These are phyloP conservation scores for Amauroascus verrucosus DNA, from an alignment of 2,329 filamentous ascomycete genomes.

Conservation along the genomic window DNA sequence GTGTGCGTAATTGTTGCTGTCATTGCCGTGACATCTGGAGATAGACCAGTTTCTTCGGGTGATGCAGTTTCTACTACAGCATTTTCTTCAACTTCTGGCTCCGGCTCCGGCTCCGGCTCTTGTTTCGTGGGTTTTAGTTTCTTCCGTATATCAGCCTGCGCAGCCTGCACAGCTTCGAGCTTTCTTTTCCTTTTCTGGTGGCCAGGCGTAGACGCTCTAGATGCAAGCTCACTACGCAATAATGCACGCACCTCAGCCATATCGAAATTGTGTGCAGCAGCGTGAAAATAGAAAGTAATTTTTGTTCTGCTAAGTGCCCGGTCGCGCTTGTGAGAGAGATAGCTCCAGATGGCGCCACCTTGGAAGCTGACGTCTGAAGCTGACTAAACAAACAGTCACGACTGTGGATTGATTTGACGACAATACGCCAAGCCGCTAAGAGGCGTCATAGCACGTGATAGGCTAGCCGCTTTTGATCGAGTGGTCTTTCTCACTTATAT, in stretches of 20 bases:
- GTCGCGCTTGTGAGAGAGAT: too few relatives aligned
- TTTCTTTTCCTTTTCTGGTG: conserved; percentile 46
- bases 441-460: background rate
- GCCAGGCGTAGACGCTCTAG: conserved; percentile 48
- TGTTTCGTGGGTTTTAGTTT: conserved; percentile 28
- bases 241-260: conserved; percentile 77
- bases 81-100: conserved; percentile 15
- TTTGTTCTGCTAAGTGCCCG: background rate
- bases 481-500: background rate
- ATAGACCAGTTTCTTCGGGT: conserved; percentile 20
- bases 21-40: conserved; percentile 13
- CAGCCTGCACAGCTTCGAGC: conserved; percentile 34
- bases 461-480: background rate
- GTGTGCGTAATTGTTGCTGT: background rate
- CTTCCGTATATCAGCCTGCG: conserved; percentile 35
- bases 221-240: conserved; percentile 64
- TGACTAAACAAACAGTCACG: background rate
- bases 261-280: background rate
- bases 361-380: background rate
- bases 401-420: conserved; percentile 1
- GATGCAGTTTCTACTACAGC: background rate
- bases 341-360: background rate
- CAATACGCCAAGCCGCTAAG: conserved; percentile 5
- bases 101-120: conserved; percentile 18
- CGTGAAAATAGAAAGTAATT: background rate